Percentiles rank a stretch among this genome's conserved stretches.
Conservation (phyloP, 495 filamentous ascomycete genomes). For the Penicillium pulvis region DNA sequence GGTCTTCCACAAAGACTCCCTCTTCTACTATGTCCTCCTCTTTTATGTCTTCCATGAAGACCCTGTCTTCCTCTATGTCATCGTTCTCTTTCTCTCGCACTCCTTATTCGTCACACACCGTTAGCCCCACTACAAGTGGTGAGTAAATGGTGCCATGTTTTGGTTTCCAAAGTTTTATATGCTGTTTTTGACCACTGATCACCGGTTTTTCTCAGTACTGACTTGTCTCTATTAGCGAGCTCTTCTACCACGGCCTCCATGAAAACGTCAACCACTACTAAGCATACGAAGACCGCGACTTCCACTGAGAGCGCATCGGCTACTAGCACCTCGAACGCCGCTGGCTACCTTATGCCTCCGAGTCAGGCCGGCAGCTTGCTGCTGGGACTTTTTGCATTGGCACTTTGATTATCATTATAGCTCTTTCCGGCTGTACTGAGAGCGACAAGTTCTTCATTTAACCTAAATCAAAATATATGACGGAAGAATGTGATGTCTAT, state of each 20-base stretch:
- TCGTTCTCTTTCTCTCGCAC: conserved; percentile 15
- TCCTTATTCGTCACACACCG: conserved; percentile 7
- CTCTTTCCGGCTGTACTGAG: background rate
- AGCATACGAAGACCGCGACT: conserved; percentile 6
- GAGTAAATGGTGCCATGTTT: conserved; percentile 20
- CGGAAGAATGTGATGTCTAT: conserved; percentile 3
- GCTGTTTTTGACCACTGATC: background rate
- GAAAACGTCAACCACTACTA: conserved; percentile 21
- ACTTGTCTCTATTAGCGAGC: background rate
- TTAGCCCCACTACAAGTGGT: conserved; percentile 21
- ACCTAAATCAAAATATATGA: conserved; percentile 6
- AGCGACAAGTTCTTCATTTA: background rate
- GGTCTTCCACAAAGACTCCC: background rate
- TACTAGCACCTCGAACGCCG: conserved; percentile 23
- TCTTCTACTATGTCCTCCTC: conserved; percentile 7
- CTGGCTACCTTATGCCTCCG: conserved; percentile 31
- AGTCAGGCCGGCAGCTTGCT: conserved; percentile 29
- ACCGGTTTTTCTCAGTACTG: background rate
- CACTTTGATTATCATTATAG: conserved; percentile 12
- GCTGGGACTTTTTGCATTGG: conserved; percentile 26
- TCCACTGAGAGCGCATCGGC: conserved; percentile 18
- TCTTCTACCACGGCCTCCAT: conserved; percentile 5
- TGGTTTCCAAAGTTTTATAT: conserved; percentile 13
- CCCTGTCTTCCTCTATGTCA: conserved; percentile 6
- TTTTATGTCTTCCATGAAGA: conserved; percentile 4